Percentiles rank a stretch among this genome's conserved stretches.
These are phyloP conservation scores for Pichia sorboxylosa DNA, from an alignment of 1,139 yeast species.

Conservation along the genomic window DNA sequence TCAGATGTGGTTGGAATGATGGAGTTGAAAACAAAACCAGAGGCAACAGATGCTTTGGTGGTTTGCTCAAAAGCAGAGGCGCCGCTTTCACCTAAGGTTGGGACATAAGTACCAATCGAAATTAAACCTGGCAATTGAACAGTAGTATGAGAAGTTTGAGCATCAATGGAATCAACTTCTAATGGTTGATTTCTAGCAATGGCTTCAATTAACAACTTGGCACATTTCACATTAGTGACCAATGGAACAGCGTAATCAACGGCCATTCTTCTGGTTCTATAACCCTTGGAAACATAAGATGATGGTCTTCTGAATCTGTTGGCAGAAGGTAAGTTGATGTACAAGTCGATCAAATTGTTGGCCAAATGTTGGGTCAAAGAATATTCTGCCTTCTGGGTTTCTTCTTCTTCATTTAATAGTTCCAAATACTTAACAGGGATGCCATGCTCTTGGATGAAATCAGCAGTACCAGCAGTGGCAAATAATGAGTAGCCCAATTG, in stretches of 20 bases:
- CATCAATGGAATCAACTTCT: slow-evolving; percentile 68
- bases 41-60: slow-evolving; percentile 59
- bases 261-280: slow-evolving; percentile 98
- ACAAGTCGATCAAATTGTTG: slow-evolving; percentile 88
- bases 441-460: slow-evolving; percentile 88
- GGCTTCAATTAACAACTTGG: slow-evolving; percentile 91
- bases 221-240: slow-evolving; percentile 95
- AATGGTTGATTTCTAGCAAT: slow-evolving; percentile 58
- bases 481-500: slow-evolving; percentile 82
- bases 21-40: slow-evolving; percentile 85
- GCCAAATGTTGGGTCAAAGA: slow-evolving; percentile 95
- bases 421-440: slow-evolving; percentile 93
- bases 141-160: slow-evolving; percentile 84
- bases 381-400: slow-evolving; percentile 82
- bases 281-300: slow-evolving; percentile 93
- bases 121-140: slow-evolving; percentile 79
- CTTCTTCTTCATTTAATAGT: slow-evolving; percentile 53
- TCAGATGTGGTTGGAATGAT: slow-evolving; percentile 61
- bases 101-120: slow-evolving; percentile 70
- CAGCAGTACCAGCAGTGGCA: slow-evolving; percentile 99
- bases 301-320: slow-evolving; percentile 99
- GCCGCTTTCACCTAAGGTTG: slow-evolving; percentile 43
- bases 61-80: slow-evolving; percentile 51
- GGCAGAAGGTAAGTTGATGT: slow-evolving; percentile 91
- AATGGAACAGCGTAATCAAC: slow-evolving; percentile 96